These are phyloP conservation scores for Pythium coloratum DNA, from an alignment of 352 stramenopile genomes.

Conservation along the genomic window DNA sequence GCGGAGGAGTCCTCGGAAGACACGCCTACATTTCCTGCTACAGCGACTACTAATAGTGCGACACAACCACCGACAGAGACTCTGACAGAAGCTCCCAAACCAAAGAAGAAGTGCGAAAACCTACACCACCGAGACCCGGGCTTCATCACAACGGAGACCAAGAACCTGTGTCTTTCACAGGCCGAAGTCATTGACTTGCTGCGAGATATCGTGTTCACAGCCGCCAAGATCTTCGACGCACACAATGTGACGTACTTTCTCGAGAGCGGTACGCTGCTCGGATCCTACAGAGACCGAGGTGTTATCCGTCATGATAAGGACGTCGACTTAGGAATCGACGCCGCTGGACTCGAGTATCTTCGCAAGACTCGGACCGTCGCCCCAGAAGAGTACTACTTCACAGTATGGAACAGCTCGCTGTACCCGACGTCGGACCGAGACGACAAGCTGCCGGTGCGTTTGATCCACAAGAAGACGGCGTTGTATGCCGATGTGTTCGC, in stretches of 20 bases:
- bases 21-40: neutral
- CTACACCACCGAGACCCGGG: neutral
- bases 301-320: conserved; percentile 29
- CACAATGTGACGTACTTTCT: conserved; percentile 29
- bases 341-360: conserved; percentile 16
- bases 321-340: conserved; percentile 29
- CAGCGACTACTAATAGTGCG: too few relatives aligned
- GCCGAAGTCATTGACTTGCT: conserved; percentile 21
- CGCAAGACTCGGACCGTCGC: conserved; percentile 6
- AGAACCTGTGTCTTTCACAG: conserved; percentile 15
- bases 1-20: neutral
- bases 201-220: conserved; percentile 24
- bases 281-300: conserved; percentile 19
- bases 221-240: conserved; percentile 8
- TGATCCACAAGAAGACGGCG: conserved; percentile 29
- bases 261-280: conserved; percentile 29
- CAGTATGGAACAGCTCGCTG: conserved; percentile 25
- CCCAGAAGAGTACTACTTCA: conserved; percentile 19
- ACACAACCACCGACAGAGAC: too few relatives aligned
- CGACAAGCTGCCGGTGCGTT: conserved; percentile 25
- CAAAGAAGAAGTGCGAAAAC: conserved; percentile 14
- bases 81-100: neutral
- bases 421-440: conserved; percentile 23
- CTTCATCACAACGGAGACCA: conserved; percentile 3
- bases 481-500: conserved; percentile 38